Evolutionary conservation across 768 basidiomycete genomes (phyloP), one percentile per base, ranked within the genome.

Genomic region (Porpolomopsis calyptriformis): DNA sequence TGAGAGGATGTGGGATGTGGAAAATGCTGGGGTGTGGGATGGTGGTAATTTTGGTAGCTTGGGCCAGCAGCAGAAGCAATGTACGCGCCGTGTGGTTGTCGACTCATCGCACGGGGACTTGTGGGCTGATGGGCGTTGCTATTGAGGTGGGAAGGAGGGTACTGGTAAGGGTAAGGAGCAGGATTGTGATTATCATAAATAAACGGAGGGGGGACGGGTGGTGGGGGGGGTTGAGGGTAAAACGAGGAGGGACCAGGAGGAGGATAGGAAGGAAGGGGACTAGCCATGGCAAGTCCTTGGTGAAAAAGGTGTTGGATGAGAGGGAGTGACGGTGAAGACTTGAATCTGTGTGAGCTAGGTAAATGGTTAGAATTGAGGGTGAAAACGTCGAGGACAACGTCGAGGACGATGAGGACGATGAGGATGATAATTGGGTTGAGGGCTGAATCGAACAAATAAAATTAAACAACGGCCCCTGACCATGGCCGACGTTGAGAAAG

Each of bases 101-200:
- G n/a, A n/a, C n/a, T n/a, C n/a, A n/a, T 14, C 63, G 45, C 69
- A 61, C 43, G 67, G 61, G 46, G 59, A 65, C 18, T 51, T 61
- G 47, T 59, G 63, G 25, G 58, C 48, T 57, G 61, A 47, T 60
- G 69, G 48, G 57, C 48, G 26, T 45, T 45, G 35, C 31, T 25
- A 27, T 33, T 67, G 4, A 66, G 63, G 35, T 69, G 60, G 31
- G 66, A 57, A 11, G 53, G 53, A 18, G 50, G 55, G 20, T 52
- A 55, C 16, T 55, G 54, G 49, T 64, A 43, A 23, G 35, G 29
- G 26, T 41, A 39, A 19, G 46, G 47, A 34, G 24, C 60, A 11
- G 53, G 53, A 55, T 72, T 69, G 49, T 62, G 67, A 36, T 60
- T 60, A n/a, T 64, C 70, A 44, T 66, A 57, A 43, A 63, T 60